Evolutionary conservation across 1,139 yeast genomes (phyloP).

Genomic region (Petasospora fabianii): DNA sequence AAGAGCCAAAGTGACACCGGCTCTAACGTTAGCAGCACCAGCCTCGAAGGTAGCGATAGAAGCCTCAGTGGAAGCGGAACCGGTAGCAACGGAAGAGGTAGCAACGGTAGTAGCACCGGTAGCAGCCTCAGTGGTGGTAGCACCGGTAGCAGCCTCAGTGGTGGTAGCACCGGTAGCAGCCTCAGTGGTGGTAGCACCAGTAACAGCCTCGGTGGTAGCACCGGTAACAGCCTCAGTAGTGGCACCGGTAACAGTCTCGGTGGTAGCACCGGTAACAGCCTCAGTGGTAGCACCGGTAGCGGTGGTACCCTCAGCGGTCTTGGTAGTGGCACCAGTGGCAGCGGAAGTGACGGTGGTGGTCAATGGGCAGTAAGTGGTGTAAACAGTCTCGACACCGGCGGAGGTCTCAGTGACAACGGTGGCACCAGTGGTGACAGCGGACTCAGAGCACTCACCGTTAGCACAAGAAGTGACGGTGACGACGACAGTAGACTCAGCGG

Average conservation of each 20-base stretch:
- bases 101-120: constrained; percentile 5
- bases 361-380: constrained; percentile 2
- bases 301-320: constrained; percentile 4
- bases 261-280: constrained; percentile 1
- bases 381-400: constrained; percentile 26
- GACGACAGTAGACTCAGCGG: constrained; percentile 6
- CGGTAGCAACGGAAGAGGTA: constrained; percentile 5
- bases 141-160: constrained; percentile 4
- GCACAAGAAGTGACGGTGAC: constrained; percentile 8
- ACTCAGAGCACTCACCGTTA: neutral
- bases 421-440: constrained; percentile 11
- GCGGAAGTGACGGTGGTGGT: constrained; percentile 9
- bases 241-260: constrained; percentile 2
- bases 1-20: constrained; percentile 22
- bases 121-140: constrained; percentile 5
- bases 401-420: constrained; percentile 26
- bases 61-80: constrained; percentile 11
- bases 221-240: constrained; percentile 7
- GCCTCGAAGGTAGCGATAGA: constrained; percentile 19
- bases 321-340: constrained; percentile 3
- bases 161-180: constrained; percentile 4
- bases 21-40: constrained; percentile 25
- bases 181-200: constrained; percentile 5
- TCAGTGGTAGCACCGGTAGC: constrained; percentile 6
- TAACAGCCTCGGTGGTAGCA: constrained; percentile 9